phyloP scores from a whole-genome alignment of 768 basidiomycete genomes.

The Auricularia heimuer region DNA sequence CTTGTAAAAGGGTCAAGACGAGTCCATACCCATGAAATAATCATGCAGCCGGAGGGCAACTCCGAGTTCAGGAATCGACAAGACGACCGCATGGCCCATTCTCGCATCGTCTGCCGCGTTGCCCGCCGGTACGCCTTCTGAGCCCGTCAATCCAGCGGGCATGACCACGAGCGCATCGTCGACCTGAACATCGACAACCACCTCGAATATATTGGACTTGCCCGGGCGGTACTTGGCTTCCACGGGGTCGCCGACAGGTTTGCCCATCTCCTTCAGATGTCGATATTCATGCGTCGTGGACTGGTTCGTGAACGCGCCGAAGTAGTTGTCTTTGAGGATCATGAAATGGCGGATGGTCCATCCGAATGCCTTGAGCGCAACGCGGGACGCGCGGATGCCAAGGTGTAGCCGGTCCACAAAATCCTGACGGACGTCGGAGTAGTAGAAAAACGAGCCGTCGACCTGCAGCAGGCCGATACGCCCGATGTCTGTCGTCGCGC shows the following conservation, averaged over 20 bases:
- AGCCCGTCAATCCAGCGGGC: slow-evolving; percentile 60
- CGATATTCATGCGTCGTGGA: slow-evolving; percentile 81
- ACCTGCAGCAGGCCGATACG: slow-evolving; percentile 46
- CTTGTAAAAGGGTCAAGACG: background rate
- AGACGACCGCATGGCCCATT: slow-evolving; percentile 44
- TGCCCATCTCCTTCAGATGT: slow-evolving; percentile 46
- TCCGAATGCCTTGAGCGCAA: slow-evolving; percentile 63
- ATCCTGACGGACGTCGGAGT: slow-evolving; percentile 52
- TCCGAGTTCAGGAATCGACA: slow-evolving; percentile 60
- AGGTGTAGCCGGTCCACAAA: slow-evolving; percentile 72
- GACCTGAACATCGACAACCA: slow-evolving; percentile 47
- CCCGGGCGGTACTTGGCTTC: slow-evolving; percentile 69
- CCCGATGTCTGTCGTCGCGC: slow-evolving; percentile 52
- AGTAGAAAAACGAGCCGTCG: slow-evolving; percentile 67
- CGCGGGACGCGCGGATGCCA: slow-evolving; percentile 40
- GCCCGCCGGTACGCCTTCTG: slow-evolving; percentile 26
- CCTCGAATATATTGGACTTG: slow-evolving; percentile 78
- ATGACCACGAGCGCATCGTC: slow-evolving; percentile 46
- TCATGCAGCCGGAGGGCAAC: slow-evolving; percentile 74
- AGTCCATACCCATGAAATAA: slow-evolving; percentile 68
- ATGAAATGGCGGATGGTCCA: slow-evolving; percentile 88
- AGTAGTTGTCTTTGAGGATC: slow-evolving; percentile 86
- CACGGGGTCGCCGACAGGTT: slow-evolving; percentile 73
- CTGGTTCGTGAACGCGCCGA: slow-evolving; percentile 90
- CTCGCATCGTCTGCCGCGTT: slow-evolving; percentile 20